A percentile compares a stretch with the other conserved stretches of the same genome.
phyloP scores from a whole-genome alignment of 768 basidiomycete genomes.

The Paxillus involutus region DNA sequence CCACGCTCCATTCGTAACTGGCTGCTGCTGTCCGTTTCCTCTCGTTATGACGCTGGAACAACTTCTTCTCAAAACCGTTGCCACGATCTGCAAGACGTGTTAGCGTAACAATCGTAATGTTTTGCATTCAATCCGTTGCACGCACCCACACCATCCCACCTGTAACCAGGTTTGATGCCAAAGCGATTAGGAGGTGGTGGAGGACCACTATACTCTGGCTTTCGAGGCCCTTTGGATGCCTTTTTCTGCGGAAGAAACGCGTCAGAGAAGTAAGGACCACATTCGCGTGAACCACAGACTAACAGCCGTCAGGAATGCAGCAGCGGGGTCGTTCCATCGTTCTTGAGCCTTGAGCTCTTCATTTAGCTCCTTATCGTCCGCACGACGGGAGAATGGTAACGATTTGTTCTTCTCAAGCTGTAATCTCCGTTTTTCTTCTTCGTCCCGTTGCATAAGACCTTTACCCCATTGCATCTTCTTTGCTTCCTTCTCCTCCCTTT shows the following conservation, averaged over 20 bases:
- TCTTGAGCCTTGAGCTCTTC: conserved; percentile 78
- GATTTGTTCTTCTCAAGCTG: conserved; percentile 69
- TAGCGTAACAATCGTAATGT: background rate
- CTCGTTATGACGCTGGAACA: conserved; percentile 83
- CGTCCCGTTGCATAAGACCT: conserved; percentile 86
- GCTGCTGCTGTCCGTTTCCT: conserved; percentile 67
- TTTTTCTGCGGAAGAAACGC: conserved; percentile 56
- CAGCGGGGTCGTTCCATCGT: conserved; percentile 98
- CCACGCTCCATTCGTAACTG: conserved; percentile 84
- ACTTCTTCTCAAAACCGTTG: conserved; percentile 92
- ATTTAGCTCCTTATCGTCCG: conserved; percentile 85
- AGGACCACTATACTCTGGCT: conserved; percentile 85
- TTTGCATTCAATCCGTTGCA: conserved; percentile 8
- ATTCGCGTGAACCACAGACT: conserved; percentile 20
- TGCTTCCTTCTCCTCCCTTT: conserved; percentile 83
- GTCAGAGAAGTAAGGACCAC: conserved; percentile 2
- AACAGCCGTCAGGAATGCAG: conserved; percentile 82
- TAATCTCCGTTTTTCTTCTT: conserved; percentile 61
- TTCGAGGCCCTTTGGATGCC: conserved; percentile 67
- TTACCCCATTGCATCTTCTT: conserved; percentile 98
- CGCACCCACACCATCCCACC: conserved; percentile 98
- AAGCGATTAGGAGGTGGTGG: conserved; percentile 93
- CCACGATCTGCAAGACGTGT: conserved; percentile 64
- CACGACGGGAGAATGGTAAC: conserved; percentile 72
- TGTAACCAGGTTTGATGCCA: conserved; percentile 90